Base-by-base conservation (phyloP, 2,329 filamentous ascomycete species). In the Elsinoe australis region DNA sequence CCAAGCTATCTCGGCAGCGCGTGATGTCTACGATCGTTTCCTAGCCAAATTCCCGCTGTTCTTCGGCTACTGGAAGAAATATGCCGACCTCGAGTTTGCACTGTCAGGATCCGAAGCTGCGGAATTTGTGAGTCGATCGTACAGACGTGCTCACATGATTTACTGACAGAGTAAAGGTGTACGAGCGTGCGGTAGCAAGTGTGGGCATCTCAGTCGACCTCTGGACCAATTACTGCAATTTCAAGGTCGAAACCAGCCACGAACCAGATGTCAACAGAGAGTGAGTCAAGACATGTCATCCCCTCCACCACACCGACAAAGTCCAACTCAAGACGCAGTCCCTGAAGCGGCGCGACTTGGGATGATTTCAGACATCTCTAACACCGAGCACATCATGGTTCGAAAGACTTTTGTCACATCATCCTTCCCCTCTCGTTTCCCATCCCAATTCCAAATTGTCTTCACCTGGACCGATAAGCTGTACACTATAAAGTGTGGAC, bases 1-100 rank as follows among this genome's bases (percentile, higher is more conserved):
- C 1, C 86, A 94, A 61, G 87, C 92, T 21, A 88, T 98, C 58
- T 82, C 87, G 15, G 83, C 87, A 8, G 83, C 88, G 49, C 84
- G 92, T 67, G 81, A 86, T 65, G 80, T 86, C 53, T 96, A 94
- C 71, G 89, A 98, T 65, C 80, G 85, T 39, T 94, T 98, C 62
- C 82, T 98, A 17, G 79, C 86, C 52, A 95, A 95, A 63, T 98
- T 95, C 56, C 92, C 92, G 2, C 76, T 96, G 8, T 79, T 96
- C 31, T 98, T 96, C 61, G 92, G 90, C 46, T 98, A 96, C 71
- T 98, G 92, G 92, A 96, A 96, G 73, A 96, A 95, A 66, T 98
- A 96, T 75, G 92, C 92, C 61, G 90, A 96, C 61, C 76, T 94
- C 54, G 92, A 98, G 63, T 98, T 98, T 70, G 88, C 88, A 44